phyloP scores from a whole-genome alignment of 2,329 filamentous ascomycete species.

The Aspergillus awamori region DNA sequence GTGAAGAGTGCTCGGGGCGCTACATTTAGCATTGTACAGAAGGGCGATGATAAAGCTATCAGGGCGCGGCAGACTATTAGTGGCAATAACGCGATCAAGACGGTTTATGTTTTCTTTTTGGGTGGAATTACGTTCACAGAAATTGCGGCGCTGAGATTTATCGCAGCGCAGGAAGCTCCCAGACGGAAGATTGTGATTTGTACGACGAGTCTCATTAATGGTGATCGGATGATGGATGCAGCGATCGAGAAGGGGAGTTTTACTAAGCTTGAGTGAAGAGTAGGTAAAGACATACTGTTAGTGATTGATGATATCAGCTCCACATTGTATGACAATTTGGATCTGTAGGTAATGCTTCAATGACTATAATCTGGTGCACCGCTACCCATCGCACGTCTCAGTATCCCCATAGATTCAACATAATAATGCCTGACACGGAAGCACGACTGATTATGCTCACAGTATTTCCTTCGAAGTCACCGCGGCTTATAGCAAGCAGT shows the following conservation, averaged over 20 bases:
- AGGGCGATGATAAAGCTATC: slow-evolving; percentile 87
- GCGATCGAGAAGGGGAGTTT: slow-evolving; percentile 74
- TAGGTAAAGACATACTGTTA: background rate
- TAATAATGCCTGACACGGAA: too few species aligned
- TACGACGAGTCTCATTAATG: slow-evolving; percentile 88
- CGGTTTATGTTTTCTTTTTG: slow-evolving; percentile 92
- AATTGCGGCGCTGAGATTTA: slow-evolving; percentile 88
- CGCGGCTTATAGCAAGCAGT: too few species aligned
- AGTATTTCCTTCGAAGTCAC: too few species aligned
- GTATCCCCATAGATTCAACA: too few species aligned
- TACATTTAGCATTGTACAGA: slow-evolving; percentile 90
- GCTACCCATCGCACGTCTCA: too few species aligned
- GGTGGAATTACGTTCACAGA: slow-evolving; percentile 97
- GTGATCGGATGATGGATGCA: slow-evolving; percentile 83
- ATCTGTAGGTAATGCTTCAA: too few species aligned
- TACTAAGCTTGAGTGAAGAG: slow-evolving; percentile 37
- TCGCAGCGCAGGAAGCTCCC: slow-evolving; percentile 79
- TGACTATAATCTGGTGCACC: too few species aligned
- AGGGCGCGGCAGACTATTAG: slow-evolving; percentile 83
- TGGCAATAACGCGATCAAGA: slow-evolving; percentile 74
- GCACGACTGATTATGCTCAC: too few species aligned
- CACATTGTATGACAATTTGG: background rate
- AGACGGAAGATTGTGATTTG: slow-evolving; percentile 86
- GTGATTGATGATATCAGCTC: background rate
- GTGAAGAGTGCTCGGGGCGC: slow-evolving; percentile 84